Base-by-base conservation (phyloP, 768 basidiomycete genomes). In the Russula olivacea region DNA sequence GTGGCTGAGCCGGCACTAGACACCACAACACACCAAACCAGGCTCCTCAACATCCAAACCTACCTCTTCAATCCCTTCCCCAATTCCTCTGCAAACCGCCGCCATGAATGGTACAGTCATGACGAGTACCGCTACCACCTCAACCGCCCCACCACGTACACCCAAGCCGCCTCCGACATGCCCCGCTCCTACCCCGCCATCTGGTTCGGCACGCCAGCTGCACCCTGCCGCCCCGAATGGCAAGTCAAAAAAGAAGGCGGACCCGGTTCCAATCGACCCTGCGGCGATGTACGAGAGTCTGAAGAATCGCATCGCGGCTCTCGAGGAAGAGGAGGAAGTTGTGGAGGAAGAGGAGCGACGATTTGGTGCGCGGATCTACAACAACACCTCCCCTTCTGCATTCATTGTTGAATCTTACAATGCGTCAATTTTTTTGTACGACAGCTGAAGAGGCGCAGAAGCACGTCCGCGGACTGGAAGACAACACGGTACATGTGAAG, bases 401-500 rank as follows among this genome's bases (percentile, higher is more conserved):
- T 23, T 36, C 25, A n/a, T 54, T 38, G n/a, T 43, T 4, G 53
- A 68, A 45, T 54, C 59, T 28, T 41, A 40, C 38, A 32, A 58
- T 69, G 56, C 63, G 11, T 43, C 62, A 21, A 40, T 17, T 45
- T 56, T 56, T 45, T 56, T 51, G 34, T 65, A 60, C 58, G 62
- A 36, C 63, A 94, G 91, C 90, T 54, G 91, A 93, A 73, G 91
- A 93, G 76, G 91, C 91, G 43, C 87, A 89, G 73, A 89, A 88
- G 74, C 85, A 87, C 2, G 89, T 93, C 69, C 89, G 84, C 71
- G 91, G 88, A 51, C 79, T 92, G 77, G 85, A 83, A 66, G 90
- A 93, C 74, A 91, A 85, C 68, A 87, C 84, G 50, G 85, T 93
- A 60, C 91, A 93, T 70, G 78, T 83, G 64, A 93, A 91, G 75